These are phyloP conservation scores for Golovinomyces cichoracearum DNA, from an alignment of 2,329 filamentous ascomycete species.

Conservation along the genomic window DNA sequence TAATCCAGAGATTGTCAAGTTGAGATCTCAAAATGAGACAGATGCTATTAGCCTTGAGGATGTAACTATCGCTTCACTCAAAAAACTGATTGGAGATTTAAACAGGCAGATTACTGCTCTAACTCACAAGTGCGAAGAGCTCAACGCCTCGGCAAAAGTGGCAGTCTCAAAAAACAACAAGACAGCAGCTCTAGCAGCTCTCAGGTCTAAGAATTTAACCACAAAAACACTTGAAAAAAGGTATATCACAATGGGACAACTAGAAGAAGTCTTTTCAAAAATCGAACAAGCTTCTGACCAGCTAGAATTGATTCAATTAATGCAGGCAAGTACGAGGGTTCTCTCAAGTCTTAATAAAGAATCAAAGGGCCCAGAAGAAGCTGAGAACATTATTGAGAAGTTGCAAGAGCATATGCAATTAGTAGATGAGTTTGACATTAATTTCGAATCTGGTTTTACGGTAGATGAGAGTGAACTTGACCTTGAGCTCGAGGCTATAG, in stretches of 20 bases:
- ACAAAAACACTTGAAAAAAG: slow-evolving; percentile 49
- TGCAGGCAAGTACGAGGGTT: slow-evolving; percentile 52
- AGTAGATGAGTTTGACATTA: slow-evolving; percentile 55
- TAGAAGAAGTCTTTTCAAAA: slow-evolving; percentile 60
- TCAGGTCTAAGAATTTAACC: slow-evolving; percentile 60
- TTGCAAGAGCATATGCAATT: slow-evolving; percentile 57
- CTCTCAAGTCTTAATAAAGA: slow-evolving; percentile 48
- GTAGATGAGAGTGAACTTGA: slow-evolving; percentile 70
- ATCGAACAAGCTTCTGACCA: slow-evolving; percentile 72
- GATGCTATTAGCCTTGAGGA: slow-evolving; percentile 48
- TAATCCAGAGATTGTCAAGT: slow-evolving; percentile 47
- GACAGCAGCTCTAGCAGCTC: slow-evolving; percentile 45
- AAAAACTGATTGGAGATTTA: slow-evolving; percentile 49
- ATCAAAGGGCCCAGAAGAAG: slow-evolving; percentile 49
- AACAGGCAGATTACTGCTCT: slow-evolving; percentile 46
- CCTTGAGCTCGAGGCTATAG: slow-evolving; percentile 58
- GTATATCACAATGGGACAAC: slow-evolving; percentile 46
- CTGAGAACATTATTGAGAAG: slow-evolving; percentile 49
- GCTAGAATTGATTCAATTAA: slow-evolving; percentile 55
- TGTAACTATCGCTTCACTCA: slow-evolving; percentile 56
- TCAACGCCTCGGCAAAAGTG: slow-evolving; percentile 38
- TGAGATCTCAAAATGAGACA: slow-evolving; percentile 30
- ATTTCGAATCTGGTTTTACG: slow-evolving; percentile 29
- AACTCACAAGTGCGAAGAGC: slow-evolving; percentile 35
- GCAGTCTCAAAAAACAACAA: slow-evolving; percentile 51